Percentiles rank a stretch among this genome's conserved stretches.
Evolutionary conservation across 371 early-diverging fungal species (phyloP).

Genomic region (Zychaea mexicana): DNA sequence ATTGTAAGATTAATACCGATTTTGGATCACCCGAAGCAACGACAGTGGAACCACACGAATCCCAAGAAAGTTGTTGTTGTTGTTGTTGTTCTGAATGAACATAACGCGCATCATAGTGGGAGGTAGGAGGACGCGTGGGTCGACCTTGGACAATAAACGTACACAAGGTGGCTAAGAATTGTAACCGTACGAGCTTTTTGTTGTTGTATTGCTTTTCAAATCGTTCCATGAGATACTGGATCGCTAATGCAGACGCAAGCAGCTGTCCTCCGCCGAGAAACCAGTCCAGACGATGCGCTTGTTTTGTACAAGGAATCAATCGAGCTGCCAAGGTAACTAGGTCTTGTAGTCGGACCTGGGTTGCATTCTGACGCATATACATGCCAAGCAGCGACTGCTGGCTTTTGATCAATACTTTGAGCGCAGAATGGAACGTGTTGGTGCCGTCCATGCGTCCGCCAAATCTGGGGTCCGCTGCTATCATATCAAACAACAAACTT

Average conservation of each 20-base stretch:
- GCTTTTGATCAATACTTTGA: constrained; percentile 35
- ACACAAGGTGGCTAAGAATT: constrained; percentile 31
- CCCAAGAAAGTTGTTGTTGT: constrained; percentile 15
- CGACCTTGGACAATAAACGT: constrained; percentile 42
- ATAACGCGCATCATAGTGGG: background rate
- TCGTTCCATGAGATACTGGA: constrained; percentile 15
- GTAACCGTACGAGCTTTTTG: constrained; percentile 24
- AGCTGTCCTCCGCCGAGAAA: constrained; percentile 36
- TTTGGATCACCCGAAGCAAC: constrained; percentile 29
- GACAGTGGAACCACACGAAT: constrained; percentile 15
- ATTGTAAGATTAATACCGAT: constrained; percentile 20
- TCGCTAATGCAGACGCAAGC: constrained; percentile 36
- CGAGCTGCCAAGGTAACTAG: constrained; percentile 18
- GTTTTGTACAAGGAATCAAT: constrained; percentile 10
- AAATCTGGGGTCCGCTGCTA: constrained; percentile 35
- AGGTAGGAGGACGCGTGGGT: constrained; percentile 9
- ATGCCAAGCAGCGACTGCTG: constrained; percentile 29
- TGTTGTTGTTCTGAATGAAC: background rate
- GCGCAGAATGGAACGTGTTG: constrained; percentile 28
- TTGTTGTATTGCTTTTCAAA: background rate
- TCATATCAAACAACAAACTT: constrained; percentile 30
- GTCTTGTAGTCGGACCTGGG: constrained; percentile 6
- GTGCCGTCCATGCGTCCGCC: constrained; percentile 37
- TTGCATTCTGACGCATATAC: constrained; percentile 19
- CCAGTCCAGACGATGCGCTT: constrained; percentile 21